Evolutionary conservation across 208 protist genomes (phyloP).

Genomic region (Trypanosoma melophagium): DNA sequence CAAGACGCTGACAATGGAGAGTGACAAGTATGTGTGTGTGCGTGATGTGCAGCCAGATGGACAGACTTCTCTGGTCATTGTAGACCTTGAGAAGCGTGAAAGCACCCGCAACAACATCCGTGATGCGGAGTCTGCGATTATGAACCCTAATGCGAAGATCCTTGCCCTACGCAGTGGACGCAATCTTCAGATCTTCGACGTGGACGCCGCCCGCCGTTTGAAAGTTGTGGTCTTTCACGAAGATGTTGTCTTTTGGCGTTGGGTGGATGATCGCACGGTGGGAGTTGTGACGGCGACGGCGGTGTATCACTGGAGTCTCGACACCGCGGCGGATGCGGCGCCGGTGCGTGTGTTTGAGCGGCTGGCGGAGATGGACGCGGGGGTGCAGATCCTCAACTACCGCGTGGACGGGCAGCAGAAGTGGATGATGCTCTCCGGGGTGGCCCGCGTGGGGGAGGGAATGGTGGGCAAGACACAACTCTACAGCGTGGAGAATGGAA

Average conservation of each 20-base stretch:
- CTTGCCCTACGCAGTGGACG: conserved; percentile 96
- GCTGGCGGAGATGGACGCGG: conserved; percentile 76
- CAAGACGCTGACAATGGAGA: conserved; percentile 97
- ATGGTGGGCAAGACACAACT: conserved; percentile 96
- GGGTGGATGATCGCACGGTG: conserved; percentile 94
- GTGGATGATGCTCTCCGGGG: conserved; percentile 97
- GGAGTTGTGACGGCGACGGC: conserved; percentile 94
- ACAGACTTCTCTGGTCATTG: conserved; percentile 83
- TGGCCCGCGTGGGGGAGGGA: conserved; percentile 72
- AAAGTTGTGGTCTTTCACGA: conserved; percentile 95
- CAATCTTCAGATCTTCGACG: conserved; percentile 98
- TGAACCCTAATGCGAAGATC: conserved; percentile 97
- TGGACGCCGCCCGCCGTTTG: conserved; percentile 96
- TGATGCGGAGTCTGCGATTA: conserved; percentile 97
- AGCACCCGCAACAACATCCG: conserved; percentile 96
- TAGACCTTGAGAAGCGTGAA: conserved; percentile 95
- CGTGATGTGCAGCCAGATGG: conserved; percentile 91
- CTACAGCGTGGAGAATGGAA: conserved; percentile 96
- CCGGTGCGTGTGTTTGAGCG: conserved; percentile 97
- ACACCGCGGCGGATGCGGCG: conserved; percentile 70
- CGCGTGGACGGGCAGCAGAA: conserved; percentile 88
- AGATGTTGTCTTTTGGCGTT: conserved; percentile 97
- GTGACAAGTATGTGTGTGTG: conserved; percentile 98
- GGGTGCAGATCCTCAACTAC: conserved; percentile 98
- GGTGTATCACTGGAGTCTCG: conserved; percentile 98